A percentile compares a stretch with the other conserved stretches of the same genome.
These are phyloP conservation scores for Wickerhamiella shivajii DNA, from an alignment of 805 yeast genomes.

Conservation along the genomic window DNA sequence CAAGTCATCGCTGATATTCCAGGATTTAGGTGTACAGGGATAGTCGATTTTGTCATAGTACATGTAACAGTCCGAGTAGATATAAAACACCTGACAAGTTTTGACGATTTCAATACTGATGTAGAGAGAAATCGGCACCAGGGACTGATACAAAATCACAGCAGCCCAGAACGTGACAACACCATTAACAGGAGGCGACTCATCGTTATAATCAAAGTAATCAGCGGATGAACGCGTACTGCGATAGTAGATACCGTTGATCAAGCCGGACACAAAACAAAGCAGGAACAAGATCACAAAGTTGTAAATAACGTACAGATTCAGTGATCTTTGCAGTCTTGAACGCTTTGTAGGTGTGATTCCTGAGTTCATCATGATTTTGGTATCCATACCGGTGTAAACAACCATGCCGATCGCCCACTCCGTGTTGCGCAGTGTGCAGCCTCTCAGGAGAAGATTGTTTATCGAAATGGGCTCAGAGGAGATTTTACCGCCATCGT, in stretches of 20 bases:
- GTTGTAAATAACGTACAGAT: slow-evolving; percentile 49
- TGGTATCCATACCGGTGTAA: slow-evolving; percentile 66
- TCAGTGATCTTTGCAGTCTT: slow-evolving; percentile 49
- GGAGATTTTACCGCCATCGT: slow-evolving; percentile 14
- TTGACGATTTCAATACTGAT: slow-evolving; percentile 68
- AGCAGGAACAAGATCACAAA: slow-evolving; percentile 45
- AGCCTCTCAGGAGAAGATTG: slow-evolving; percentile 57
- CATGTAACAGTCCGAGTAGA: slow-evolving; percentile 54
- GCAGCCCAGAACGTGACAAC: slow-evolving; percentile 56
- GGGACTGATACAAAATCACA: slow-evolving; percentile 56
- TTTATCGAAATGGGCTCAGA: slow-evolving; percentile 46
- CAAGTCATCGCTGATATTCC: slow-evolving; percentile 73
- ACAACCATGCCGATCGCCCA: slow-evolving; percentile 64
- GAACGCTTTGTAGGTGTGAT: slow-evolving; percentile 62
- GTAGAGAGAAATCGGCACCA: slow-evolving; percentile 69
- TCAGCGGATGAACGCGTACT: slow-evolving; percentile 31
- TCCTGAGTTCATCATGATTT: slow-evolving; percentile 67
- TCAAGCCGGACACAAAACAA: slow-evolving; percentile 54
- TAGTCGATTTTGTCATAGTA: slow-evolving; percentile 55
- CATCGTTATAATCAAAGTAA: slow-evolving; percentile 48
- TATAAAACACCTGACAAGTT: slow-evolving; percentile 62
- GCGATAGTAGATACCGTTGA: slow-evolving; percentile 52
- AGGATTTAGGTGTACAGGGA: slow-evolving; percentile 67
- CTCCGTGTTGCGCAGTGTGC: slow-evolving; percentile 55
- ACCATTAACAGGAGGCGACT: slow-evolving; percentile 49